Evolutionary conservation across 345 rosid genomes (phyloP), one percentile per base, ranked within the genome.

Genomic region (Noccaea bulbosa): DNA sequence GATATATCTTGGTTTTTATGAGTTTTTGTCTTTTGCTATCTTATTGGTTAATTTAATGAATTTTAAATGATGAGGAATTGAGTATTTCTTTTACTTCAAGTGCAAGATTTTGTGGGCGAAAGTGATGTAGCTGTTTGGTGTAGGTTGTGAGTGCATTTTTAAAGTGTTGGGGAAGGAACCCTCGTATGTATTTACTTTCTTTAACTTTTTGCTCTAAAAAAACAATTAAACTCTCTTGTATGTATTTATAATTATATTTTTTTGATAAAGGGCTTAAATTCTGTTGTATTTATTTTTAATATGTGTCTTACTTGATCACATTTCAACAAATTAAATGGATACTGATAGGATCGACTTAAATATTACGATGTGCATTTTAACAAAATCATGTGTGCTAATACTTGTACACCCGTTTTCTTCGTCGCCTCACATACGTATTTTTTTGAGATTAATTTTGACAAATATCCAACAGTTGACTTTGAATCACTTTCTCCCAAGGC

Each of bases 71-170:
- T 75, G 40, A 35, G 32, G 10, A 46, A 62, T 69, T 37, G 79
- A 75, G 74, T 54, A 46, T 75, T 8, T 52, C 74, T 68, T 74
- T 75, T 52, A 53, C 79, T 75, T 75, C 59, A 75, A 75, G 79
- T 55, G 79, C 74, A 75, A 62, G 74, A 53, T 51, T 57, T 51
- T 35, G 53, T 27, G 37, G 65, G 46, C 58, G 11, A 75, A 75
- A 75, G 65, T 67, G 62, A 61, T 75, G 44, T 57, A 48, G 61
- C 67, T 46, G 61, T 57, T 65, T 73, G 72, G 72, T 73, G 74
- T 69, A 62, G 59, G 79, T 69, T 62, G 75, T 63, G 70, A 75
- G 79, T 75, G 79, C 54, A 60, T 49, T 60, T 68, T 50, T 62
- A 7, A 55, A 47, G 74, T 75, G 70, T 62, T 30, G 61, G 79